Evolutionary conservation across 2,329 filamentous ascomycete species (phyloP).

Genomic region (Rhinocladiella mackenziei): DNA sequence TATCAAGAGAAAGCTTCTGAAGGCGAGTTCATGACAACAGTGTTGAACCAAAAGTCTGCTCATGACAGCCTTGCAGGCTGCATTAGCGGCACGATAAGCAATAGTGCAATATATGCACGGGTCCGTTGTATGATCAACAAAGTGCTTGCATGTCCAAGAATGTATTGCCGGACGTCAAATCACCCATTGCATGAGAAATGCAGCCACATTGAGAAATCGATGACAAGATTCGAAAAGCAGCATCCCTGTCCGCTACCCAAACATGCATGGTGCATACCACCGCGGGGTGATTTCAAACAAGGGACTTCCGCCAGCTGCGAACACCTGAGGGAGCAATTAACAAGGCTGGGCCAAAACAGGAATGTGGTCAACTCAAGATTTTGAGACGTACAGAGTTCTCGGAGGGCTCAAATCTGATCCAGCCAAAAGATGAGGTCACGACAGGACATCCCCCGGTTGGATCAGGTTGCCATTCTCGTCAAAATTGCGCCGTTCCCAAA

Average conservation of each 20-base stretch:
- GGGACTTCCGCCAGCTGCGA: not conserved
- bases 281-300: not conserved
- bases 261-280: conserved; percentile 12
- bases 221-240: not conserved
- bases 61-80: conserved; percentile 13
- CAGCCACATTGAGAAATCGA: conserved; percentile 2
- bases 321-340: not conserved
- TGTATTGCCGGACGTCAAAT: conserved; percentile 7
- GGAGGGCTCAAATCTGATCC: too few relatives aligned
- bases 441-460: too few relatives aligned
- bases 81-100: conserved; percentile 5
- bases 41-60: not conserved
- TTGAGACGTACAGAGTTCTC: too few relatives aligned
- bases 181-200: conserved; percentile 2
- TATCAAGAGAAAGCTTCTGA: not conserved
- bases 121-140: conserved; percentile 14
- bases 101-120: conserved; percentile 9
- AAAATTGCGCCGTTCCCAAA: conserved; percentile 9
- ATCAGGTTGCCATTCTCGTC: too few relatives aligned
- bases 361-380: not conserved
- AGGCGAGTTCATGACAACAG: not conserved
- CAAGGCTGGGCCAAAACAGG: not conserved
- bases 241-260: conserved; percentile 9
- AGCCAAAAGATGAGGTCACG: too few relatives aligned
- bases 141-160: conserved; percentile 22